Evolutionary conservation across 192 early-diverging fungal genomes (phyloP), one percentile per base, ranked within the genome.

Genomic region (Podila horticola): DNA sequence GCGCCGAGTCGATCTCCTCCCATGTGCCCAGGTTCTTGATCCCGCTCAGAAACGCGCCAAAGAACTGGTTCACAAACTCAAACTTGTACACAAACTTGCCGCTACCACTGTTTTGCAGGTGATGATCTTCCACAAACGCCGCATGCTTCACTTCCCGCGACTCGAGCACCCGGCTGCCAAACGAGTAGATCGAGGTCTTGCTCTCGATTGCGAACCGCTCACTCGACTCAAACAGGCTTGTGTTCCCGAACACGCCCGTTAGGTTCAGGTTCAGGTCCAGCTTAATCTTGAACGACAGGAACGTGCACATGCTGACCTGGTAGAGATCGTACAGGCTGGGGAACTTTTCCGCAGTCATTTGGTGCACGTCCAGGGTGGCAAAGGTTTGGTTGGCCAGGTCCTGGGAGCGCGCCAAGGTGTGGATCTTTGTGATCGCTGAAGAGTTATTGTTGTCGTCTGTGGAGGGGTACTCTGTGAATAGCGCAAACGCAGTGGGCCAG

Each of bases 1-100:
- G 67, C 3, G 87, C 85, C n/a, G 82, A 70, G 58, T 88, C 85
- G 15, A 88, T 82, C 62, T 88, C 82, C n/a, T 84, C 85, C 73
- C 71, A 73, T 4, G 82, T 74, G 7, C 73, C 82, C 17, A 88
- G 57, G 8, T 64, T 67, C 55, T 69, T 69, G 34, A 88, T 74
- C n/a, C 85, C 82, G 41, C 84, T 85, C 74, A 88, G 74, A 33
- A 88, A 88, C 6, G 84, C 77, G 63, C 83, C 74, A 77, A 88
- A 88, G 69, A 88, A 88, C 50, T 88, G 85, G 66, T 86, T 88
- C 9, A 85, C 85, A 76, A 79, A 85, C 12, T 81, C 84, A 75
- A 88, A 88, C 41, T 69, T 85, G 26, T 84, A 84, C 58, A 83
- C 66, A 62, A 82, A 77, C 50, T 76, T 79, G 3, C 34, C 6